Base-by-base conservation (phyloP, 192 early-diverging fungal species). In the Physocladia obscura region DNA sequence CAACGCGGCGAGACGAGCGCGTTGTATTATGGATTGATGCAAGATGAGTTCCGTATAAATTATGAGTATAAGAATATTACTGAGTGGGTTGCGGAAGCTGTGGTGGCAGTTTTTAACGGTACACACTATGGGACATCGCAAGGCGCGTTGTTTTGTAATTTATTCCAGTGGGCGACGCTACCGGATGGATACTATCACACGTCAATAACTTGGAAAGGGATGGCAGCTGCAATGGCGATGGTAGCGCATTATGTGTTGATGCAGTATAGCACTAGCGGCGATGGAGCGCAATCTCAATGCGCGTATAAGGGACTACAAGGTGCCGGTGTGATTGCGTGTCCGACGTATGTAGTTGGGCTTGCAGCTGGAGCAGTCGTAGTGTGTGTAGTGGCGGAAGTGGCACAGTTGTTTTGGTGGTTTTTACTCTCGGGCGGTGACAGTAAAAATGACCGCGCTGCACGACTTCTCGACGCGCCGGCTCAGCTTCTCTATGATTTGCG, bases 351-450 rank as follows among this genome's bases (percentile, higher is more conserved):
- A 8, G 36, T 36, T 11, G 34, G 13, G 29, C 17, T 37, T 8
- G 36, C 57, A n/a, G 19, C 30, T 0, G 26, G 15, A 0, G 17
- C 57, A 11, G 57, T 59, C 19, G 5, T 2, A 6, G 8, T 59
- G 26, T 59, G 57, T 36, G 27, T 59, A 1, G 30, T 59, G 15
- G 15, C 17, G 15, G 57, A 59, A 36, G 17, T 59, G 15, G 26
- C 57, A n/a, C 57, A 59, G 24, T 35, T 59, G 29, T 59, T 59
- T n/a, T 59, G 57, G 57, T 59, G 57, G 57, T 59, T 59, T 35
- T 24, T 59, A 31, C 34, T 59, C 24, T 59, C 57, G 26, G 57
- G 57, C 6, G 57, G 57, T 37, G 36, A 31, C 17, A 35, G 31
- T 3, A 59, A 35, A 35, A 59, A 59, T 37, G 57, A 59, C 36